Evolutionary conservation across 192 early-diverging fungal genomes (phyloP), one percentile per base, ranked within the genome.

Genomic region (Rhizophlyctis rosea): DNA sequence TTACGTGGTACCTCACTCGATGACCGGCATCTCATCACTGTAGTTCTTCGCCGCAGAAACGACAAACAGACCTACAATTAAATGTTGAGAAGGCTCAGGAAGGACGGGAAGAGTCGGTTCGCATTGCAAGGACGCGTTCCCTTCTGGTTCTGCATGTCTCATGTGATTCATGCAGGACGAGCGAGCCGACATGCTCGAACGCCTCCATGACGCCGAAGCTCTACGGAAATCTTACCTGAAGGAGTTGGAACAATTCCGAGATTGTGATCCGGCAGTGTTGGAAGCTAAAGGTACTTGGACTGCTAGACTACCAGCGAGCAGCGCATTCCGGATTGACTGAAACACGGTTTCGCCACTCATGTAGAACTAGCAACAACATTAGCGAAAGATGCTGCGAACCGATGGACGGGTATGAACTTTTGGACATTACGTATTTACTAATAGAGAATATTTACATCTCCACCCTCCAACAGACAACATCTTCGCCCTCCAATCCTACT

Each of bases 361-460:
- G 31, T 65, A 88, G 87, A 83, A 47, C 83, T 78, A 53, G 84
- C 81, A 3, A 73, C 81, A 0, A 29, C 69, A 50, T 47, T 71
- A 3, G 88, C 90, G 13, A 82, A 82, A 33, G 87, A 86, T 30
- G 87, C 88, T 2, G 89, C 86, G 7, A 94, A 94, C 68, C 79
- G 89, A 11, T 94, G 91, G 91, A 94, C 91, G 73, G 87, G 85
- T 87, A 77, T 28, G 28, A n/a, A n/a, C n/a, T n/a, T n/a, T n/a
- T n/a, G n/a, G n/a, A n/a, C 49, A 9, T 1, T 14, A 3, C n/a
- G n/a, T n/a, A n/a, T n/a, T n/a, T n/a, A n/a, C n/a, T n/a, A n/a
- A n/a, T n/a, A n/a, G n/a, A n/a, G n/a, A n/a, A n/a, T n/a, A n/a
- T n/a, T n/a, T n/a, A n/a, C n/a, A n/a, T n/a, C n/a, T 54, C 54